Percentiles rank a stretch among this genome's conserved stretches.
These are phyloP conservation scores for Coprinopsis marcescibilis DNA, from an alignment of 768 basidiomycete species.

Conservation along the genomic window DNA sequence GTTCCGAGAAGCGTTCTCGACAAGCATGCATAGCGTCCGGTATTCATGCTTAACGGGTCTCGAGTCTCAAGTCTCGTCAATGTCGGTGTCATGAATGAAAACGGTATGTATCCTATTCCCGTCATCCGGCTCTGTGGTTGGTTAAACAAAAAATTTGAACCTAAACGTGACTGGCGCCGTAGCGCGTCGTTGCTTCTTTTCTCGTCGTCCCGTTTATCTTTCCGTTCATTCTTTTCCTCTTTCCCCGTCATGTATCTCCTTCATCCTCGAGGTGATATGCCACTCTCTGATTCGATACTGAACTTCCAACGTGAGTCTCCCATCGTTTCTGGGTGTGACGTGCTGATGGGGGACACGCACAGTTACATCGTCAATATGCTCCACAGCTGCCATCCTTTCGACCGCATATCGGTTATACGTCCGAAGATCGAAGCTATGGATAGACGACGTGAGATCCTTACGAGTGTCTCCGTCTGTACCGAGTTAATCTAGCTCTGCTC, in stretches of 20 bases:
- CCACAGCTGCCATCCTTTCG: slow-evolving; percentile 25
- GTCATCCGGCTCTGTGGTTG: no score
- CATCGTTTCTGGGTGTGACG: background rate
- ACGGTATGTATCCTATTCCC: no score
- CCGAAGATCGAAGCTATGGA: slow-evolving; percentile 26
- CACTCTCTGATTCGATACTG: slow-evolving; percentile 1
- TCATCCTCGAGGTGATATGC: background rate
- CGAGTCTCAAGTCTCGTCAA: no score
- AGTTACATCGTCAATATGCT: slow-evolving; percentile 21
- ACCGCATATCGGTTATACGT: slow-evolving; percentile 27
- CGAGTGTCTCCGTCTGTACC: slow-evolving; percentile 2
- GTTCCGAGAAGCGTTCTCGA: no score
- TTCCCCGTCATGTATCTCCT: background rate
- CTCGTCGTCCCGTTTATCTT: no score
- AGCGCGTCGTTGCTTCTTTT: no score
- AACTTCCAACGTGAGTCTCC: slow-evolving; percentile 8
- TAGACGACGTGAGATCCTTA: no score
- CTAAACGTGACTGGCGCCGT: no score
- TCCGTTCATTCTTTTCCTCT: background rate
- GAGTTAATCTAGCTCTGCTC: background rate
- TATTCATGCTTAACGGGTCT: no score
- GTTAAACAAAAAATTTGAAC: no score
- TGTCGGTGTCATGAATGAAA: no score
- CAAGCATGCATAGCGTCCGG: no score
- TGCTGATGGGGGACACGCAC: background rate